A percentile compares a stretch with the other conserved stretches of the same genome.
These are phyloP conservation scores for Hypoxylon sp. DNA, from an alignment of 2,329 filamentous ascomycete species.

Conservation along the genomic window DNA sequence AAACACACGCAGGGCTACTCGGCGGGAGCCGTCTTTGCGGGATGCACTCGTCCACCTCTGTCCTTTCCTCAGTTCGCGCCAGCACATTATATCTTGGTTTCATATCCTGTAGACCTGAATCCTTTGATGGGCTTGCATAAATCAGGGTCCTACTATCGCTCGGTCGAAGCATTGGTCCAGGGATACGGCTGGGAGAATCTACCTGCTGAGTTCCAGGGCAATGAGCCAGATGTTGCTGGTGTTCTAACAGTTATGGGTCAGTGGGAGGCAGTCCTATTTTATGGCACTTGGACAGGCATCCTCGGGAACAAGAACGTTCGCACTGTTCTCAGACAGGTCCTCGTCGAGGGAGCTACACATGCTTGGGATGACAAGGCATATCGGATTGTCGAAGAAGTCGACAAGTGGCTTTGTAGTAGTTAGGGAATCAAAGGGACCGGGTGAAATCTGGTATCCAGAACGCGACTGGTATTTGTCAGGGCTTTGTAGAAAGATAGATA, in stretches of 20 bases:
- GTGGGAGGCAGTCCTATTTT: constrained; percentile 22
- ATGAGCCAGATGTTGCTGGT: constrained; percentile 34
- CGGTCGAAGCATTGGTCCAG: constrained; percentile 36
- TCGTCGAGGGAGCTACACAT: constrained; percentile 32
- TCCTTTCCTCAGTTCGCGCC: constrained; percentile 30
- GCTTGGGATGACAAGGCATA: constrained; percentile 32
- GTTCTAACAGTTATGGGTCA: constrained; percentile 35
- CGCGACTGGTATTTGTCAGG: too few relatives aligned
- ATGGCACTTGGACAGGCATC: constrained; percentile 28
- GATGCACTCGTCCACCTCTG: constrained; percentile 30
- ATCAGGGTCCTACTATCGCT: constrained; percentile 36
- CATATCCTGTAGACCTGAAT: constrained; percentile 37
- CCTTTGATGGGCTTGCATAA: constrained; percentile 32
- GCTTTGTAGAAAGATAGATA: too few relatives aligned
- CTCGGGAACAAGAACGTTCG: constrained; percentile 34
- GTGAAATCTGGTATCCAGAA: neutral
- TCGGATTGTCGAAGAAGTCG: constrained; percentile 37
- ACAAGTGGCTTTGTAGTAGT: constrained; percentile 31
- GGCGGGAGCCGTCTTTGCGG: constrained; percentile 34
- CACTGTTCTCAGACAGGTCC: constrained; percentile 23
- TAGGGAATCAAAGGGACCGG: neutral
- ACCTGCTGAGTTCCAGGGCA: constrained; percentile 32
- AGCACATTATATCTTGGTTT: constrained; percentile 37
- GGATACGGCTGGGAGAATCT: constrained; percentile 38
- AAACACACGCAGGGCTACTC: constrained; percentile 35